Base-by-base conservation (phyloP, 805 yeast genomes). In the Tanozyma kutaoensis region DNA sequence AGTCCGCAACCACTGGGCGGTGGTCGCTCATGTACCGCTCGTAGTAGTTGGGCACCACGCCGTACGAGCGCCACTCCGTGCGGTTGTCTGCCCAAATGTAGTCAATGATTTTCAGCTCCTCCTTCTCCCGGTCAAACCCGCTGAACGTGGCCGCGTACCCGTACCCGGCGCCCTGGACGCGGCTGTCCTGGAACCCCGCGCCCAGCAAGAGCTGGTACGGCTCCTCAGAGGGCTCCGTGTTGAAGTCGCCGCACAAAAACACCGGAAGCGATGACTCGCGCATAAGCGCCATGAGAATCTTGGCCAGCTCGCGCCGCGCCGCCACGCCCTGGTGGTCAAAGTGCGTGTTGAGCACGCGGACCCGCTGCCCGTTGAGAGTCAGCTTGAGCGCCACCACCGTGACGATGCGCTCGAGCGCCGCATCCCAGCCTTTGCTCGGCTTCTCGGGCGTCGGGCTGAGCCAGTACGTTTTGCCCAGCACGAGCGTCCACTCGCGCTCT, bases 361-460 rank as follows among this genome's bases (percentile, higher is more conserved):
- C 32, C 19, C 33, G 34, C 14, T 43, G 26, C 2, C 43, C 46
- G 45, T 48, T 50, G 16, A 49, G 28, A 14, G 40, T 24, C 8
- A 43, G 38, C 30, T 46, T 46, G 25, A 56, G 37, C 5, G 55
- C 41, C 11, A 46, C 55, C 53, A 52, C 47, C 13, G 62, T 52
- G 4, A 55, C 60, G 13, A 57, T 55, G 32, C 72, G 45, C 6
- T 44, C 42, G 16, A 42, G 46, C 2, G 50, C 61, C 0, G 70
- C 70, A 36, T 65, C 72, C 66, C 71, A 64, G 5, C 67, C 69
- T 24, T 37, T 48, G 11, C 71, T 60, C 1, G 76, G 73, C n/a
- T 39, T 46, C 24, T 57, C 61, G 1, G 77, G 77, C 3, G 73
- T 68, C 12, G 56, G 53, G 34, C 72, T 61, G 10, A 71, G 46